A percentile compares a stretch with the other conserved stretches of the same genome.
phyloP scores from a whole-genome alignment of 352 stramenopile species.

The Phytophthora hybrid region DNA sequence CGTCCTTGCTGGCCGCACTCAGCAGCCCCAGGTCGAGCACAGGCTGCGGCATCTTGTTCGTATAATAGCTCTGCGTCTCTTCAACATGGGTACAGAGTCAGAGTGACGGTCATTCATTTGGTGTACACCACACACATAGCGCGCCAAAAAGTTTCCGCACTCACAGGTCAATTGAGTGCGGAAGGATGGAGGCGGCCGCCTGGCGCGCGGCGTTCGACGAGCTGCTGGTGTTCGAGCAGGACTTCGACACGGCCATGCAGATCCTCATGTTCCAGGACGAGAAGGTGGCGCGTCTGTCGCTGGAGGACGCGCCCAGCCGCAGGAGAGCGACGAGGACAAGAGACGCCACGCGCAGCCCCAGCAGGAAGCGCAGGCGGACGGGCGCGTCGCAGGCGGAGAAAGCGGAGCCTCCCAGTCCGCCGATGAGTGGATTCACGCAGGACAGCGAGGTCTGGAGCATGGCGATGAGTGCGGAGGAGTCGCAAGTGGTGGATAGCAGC shows the following conservation, averaged over 20 bases:
- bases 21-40: slow-evolving; percentile 36
- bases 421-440: slow-evolving; percentile 5
- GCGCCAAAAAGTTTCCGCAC: slow-evolving; percentile 26
- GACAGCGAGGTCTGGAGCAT: neutral
- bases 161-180: neutral
- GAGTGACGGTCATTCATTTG: slow-evolving; percentile 37
- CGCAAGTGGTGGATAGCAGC: neutral
- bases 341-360: slow-evolving; percentile 8
- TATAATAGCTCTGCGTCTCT: slow-evolving; percentile 16
- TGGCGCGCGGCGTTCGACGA: slow-evolving; percentile 32
- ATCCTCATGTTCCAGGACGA: slow-evolving; percentile 67
- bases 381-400: neutral
- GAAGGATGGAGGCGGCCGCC: slow-evolving; percentile 10
- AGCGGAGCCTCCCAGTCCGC: slow-evolving; percentile 12
- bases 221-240: slow-evolving; percentile 67
- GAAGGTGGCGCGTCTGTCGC: slow-evolving; percentile 50
- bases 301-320: slow-evolving; percentile 38
- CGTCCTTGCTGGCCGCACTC: slow-evolving; percentile 36
- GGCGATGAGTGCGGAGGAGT: neutral
- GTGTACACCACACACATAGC: neutral
- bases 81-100: slow-evolving; percentile 14
- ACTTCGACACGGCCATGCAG: slow-evolving; percentile 75
- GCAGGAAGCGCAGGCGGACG: slow-evolving; percentile 21
- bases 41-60: slow-evolving; percentile 35
- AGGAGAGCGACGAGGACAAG: slow-evolving; percentile 16